Percentiles rank a stretch among this genome's conserved stretches.
These are phyloP conservation scores for Prunus kanzakura DNA, from an alignment of 306 rosid genomes.

Conservation along the genomic window DNA sequence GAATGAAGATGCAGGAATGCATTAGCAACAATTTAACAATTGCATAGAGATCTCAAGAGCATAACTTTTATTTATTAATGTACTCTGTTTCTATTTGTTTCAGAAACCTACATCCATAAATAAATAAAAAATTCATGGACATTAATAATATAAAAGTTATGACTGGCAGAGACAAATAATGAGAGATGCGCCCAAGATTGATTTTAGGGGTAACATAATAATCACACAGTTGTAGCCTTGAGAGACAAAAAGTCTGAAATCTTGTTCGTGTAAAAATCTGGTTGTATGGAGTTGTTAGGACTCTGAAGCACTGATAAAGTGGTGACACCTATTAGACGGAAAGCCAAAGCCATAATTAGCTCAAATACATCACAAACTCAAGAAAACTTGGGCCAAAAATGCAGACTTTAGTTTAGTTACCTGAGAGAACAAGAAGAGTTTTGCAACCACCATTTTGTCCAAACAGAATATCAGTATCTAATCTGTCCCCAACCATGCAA, in stretches of 20 bases:
- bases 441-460: slow-evolving; percentile 98
- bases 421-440: slow-evolving; percentile 94
- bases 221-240: slow-evolving; percentile 73
- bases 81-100: too few relatives aligned
- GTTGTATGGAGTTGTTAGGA: slow-evolving; percentile 77
- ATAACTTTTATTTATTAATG: too few relatives aligned
- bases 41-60: background rate
- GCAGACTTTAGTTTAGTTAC: slow-evolving; percentile 11
- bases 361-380: background rate
- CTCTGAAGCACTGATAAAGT: slow-evolving; percentile 61
- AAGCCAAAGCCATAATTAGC: background rate
- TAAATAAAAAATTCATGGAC: background rate
- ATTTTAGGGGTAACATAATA: slow-evolving; percentile 2
- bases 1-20: background rate
- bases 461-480: slow-evolving; percentile 90
- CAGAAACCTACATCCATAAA: too few relatives aligned
- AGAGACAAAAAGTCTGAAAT: slow-evolving; percentile 82
- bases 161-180: background rate
- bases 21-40: background rate
- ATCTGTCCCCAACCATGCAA: slow-evolving; percentile 98
- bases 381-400: background rate
- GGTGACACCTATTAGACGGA: slow-evolving; percentile 54
- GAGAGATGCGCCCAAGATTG: slow-evolving; percentile 3
- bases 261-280: slow-evolving; percentile 53
- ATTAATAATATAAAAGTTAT: background rate